Percentiles rank a stretch among this genome's conserved stretches.
phyloP scores from a whole-genome alignment of 2,329 filamentous ascomycete species.

The Phaeoacremonium minimum region DNA sequence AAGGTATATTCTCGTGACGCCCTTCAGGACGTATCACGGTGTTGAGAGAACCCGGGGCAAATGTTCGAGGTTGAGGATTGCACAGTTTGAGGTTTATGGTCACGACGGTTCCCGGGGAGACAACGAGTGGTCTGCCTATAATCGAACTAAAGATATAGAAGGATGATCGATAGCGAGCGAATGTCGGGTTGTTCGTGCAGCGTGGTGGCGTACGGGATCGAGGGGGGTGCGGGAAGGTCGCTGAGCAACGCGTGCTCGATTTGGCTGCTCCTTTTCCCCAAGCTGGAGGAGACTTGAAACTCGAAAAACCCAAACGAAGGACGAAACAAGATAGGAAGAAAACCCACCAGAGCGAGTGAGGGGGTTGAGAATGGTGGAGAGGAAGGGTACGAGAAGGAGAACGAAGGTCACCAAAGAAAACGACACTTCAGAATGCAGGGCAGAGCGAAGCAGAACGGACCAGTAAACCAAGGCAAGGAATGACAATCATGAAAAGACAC shows the following conservation, averaged over 20 bases:
- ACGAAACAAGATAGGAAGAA: slow-evolving; percentile 28
- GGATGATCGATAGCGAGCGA: neutral
- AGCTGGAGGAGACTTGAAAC: neutral
- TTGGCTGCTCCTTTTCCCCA: slow-evolving; percentile 9
- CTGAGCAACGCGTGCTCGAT: slow-evolving; percentile 16
- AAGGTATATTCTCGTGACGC: slow-evolving; percentile 21
- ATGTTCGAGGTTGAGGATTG: too few species aligned
- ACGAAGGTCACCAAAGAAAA: neutral
- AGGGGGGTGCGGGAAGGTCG: slow-evolving; percentile 15
- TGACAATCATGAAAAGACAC: too few species aligned
- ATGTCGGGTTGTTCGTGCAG: neutral
- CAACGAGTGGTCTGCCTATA: too few species aligned
- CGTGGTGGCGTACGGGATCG: neutral
- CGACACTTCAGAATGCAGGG: neutral
- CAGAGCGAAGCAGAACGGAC: too few species aligned
- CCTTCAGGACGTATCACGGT: slow-evolving; percentile 27
- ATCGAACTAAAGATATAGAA: too few species aligned
- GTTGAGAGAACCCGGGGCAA: slow-evolving; percentile 3
- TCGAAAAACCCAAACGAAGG: slow-evolving; percentile 11
- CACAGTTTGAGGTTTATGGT: too few species aligned
- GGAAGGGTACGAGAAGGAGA: neutral
- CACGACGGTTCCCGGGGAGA: too few species aligned
- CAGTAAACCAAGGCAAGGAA: too few species aligned
- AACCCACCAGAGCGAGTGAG: slow-evolving; percentile 58
- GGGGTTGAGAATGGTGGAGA: slow-evolving; percentile 21